A percentile compares a stretch with the other conserved stretches of the same genome.
phyloP scores from a whole-genome alignment of 176 grass and related monocot genomes.

The Carex scoparia region DNA sequence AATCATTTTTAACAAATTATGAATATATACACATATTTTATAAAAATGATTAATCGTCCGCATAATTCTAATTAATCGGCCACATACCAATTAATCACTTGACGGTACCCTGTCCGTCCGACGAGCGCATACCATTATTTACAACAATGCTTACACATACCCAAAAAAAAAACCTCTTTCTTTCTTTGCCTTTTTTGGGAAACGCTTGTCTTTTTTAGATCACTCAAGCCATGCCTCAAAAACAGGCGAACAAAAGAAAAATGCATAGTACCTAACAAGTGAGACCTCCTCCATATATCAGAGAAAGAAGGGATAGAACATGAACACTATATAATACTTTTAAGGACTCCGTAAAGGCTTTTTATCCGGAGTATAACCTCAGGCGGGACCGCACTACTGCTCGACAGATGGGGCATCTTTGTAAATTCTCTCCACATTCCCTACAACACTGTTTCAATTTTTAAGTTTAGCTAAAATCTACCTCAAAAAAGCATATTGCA shows the following conservation, averaged over 20 bases:
- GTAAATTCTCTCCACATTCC: slow-evolving; percentile 71
- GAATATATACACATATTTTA: too few relatives aligned
- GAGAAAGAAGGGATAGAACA: not conserved
- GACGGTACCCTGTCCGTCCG: too few relatives aligned
- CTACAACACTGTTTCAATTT: slow-evolving; percentile 56
- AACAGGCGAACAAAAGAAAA: not conserved
- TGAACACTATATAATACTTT: not conserved
- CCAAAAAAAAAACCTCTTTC: too few relatives aligned
- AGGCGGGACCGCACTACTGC: slow-evolving; percentile 54
- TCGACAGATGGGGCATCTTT: slow-evolving; percentile 86
- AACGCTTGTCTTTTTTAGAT: not conserved
- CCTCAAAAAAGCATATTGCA: not conserved
- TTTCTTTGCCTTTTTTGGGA: too few relatives aligned
- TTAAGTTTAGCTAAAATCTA: slow-evolving; percentile 40
- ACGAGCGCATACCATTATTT: too few relatives aligned
- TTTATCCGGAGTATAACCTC: slow-evolving; percentile 68
- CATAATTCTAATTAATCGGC: too few relatives aligned
- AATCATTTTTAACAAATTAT: too few relatives aligned
- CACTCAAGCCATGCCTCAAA: not conserved
- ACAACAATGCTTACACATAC: too few relatives aligned
- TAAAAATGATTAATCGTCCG: too few relatives aligned
- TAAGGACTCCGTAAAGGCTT: not conserved
- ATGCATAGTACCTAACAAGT: too few relatives aligned
- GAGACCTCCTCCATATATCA: not conserved
- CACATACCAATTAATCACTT: too few relatives aligned